Conservation (phyloP, 768 basidiomycete species). For the Termitomyces sp. region DNA sequence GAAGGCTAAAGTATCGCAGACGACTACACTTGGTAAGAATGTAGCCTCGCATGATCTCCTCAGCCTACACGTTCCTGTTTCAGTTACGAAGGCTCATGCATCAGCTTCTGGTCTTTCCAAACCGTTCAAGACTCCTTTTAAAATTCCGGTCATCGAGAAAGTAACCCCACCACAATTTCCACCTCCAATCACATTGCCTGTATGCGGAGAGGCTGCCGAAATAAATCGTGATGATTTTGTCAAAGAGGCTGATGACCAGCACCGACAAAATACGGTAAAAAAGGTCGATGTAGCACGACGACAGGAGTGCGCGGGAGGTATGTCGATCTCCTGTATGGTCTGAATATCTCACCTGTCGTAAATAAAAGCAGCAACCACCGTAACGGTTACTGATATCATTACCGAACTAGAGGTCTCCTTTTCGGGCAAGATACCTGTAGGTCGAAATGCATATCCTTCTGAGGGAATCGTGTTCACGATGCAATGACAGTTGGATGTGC, state of each 20-base stretch:
- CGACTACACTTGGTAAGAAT: conserved; percentile 26
- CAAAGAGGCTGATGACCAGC: background rate
- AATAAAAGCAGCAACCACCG: background rate
- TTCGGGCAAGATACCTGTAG: conserved; percentile 38
- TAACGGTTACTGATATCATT: conserved; percentile 21
- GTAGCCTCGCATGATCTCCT: no score
- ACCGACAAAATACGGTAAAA: background rate
- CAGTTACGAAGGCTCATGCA: conserved; percentile 43
- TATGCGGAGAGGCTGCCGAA: background rate
- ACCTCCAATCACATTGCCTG: background rate
- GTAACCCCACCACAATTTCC: conserved; percentile 4
- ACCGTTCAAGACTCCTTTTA: conserved; percentile 43
- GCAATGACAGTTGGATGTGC: conserved; percentile 23
- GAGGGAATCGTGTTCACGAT: background rate
- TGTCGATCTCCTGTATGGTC: background rate
- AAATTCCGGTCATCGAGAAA: conserved; percentile 6
- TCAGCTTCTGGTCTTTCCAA: conserved; percentile 37
- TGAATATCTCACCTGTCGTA: background rate
- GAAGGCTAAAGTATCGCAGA: conserved; percentile 26
- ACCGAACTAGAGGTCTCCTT: conserved; percentile 31
- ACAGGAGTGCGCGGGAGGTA: background rate
- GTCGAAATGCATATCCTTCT: conserved; percentile 5
- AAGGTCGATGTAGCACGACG: background rate
- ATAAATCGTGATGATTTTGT: background rate
- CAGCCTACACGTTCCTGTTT: background rate